A percentile compares a stretch with the other conserved stretches of the same genome.
Conservation (phyloP, 495 filamentous ascomycete species). For the Lophiotrema nucula region DNA sequence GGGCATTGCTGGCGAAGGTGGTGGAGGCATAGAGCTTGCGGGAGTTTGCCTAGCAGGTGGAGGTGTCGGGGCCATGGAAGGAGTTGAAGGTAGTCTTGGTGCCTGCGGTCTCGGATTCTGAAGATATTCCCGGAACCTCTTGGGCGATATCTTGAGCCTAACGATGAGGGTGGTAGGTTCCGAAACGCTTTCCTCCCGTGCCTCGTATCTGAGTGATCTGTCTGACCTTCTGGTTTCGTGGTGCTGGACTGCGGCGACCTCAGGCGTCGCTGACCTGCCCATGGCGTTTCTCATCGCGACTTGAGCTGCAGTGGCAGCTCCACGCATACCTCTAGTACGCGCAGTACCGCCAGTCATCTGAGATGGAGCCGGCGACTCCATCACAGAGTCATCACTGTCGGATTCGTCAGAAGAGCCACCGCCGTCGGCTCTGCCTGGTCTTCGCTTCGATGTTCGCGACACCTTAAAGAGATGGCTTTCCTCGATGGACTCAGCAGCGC, state of each 20-base stretch:
- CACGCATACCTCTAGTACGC: conserved; percentile 82
- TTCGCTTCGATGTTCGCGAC: conserved; percentile 56
- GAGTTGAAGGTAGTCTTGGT: conserved; percentile 42
- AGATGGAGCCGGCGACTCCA: conserved; percentile 62
- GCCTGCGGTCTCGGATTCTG: conserved; percentile 46
- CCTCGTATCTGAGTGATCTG: conserved; percentile 56
- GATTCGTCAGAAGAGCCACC: conserved; percentile 68
- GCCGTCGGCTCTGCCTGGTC: conserved; percentile 59
- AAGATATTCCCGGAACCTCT: conserved; percentile 59
- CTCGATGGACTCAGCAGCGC: conserved; percentile 75
- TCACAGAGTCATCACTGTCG: conserved; percentile 46
- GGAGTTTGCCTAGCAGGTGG: conserved; percentile 55
- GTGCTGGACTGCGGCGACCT: conserved; percentile 60
- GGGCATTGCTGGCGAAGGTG: conserved; percentile 42
- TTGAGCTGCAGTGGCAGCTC: conserved; percentile 78
- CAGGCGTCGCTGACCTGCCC: conserved; percentile 86
- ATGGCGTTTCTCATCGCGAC: conserved; percentile 69
- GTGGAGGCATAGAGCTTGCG: conserved; percentile 61
- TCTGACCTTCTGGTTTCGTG: conserved; percentile 69
- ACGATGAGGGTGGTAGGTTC: conserved; percentile 64
- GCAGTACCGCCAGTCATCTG: conserved; percentile 69
- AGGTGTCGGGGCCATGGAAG: conserved; percentile 46
- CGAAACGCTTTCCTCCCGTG: conserved; percentile 71
- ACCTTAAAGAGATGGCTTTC: conserved; percentile 83
- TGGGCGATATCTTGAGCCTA: conserved; percentile 67